These are phyloP conservation scores for Epichloe hybrida DNA, from an alignment of 2,329 filamentous ascomycete genomes.

Conservation along the genomic window DNA sequence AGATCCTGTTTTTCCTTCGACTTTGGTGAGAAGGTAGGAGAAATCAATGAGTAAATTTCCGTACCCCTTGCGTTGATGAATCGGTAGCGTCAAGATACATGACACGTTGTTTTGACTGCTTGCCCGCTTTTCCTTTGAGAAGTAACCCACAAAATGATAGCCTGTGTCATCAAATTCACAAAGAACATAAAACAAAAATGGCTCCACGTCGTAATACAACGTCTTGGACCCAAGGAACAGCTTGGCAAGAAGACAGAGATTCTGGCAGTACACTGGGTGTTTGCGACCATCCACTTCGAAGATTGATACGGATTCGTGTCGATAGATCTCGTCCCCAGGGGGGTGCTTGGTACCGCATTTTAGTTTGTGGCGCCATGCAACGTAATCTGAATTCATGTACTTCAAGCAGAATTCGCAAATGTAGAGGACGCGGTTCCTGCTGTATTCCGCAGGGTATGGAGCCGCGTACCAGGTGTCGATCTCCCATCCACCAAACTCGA, in stretches of 20 bases:
- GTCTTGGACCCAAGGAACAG: conserved; percentile 98
- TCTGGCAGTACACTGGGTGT: conserved; percentile 97
- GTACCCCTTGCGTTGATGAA: conserved; percentile 94
- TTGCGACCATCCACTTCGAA: conserved; percentile 97
- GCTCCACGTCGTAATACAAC: conserved; percentile 94
- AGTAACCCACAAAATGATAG: conserved; percentile 97
- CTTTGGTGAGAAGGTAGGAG: conserved; percentile 86
- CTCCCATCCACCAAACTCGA: conserved; percentile 94
- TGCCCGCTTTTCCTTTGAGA: conserved; percentile 93
- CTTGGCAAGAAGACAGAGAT: conserved; percentile 89
- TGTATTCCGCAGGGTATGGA: conserved; percentile 97
- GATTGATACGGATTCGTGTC: conserved; percentile 78
- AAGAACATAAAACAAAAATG: conserved; percentile 94
- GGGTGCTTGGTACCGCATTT: conserved; percentile 96
- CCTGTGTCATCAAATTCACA: conserved; percentile 85
- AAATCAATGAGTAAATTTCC: conserved; percentile 96
- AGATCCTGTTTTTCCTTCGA: conserved; percentile 80
- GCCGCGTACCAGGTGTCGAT: conserved; percentile 99
- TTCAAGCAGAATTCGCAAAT: conserved; percentile 99
- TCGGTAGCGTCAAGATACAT: conserved; percentile 89
- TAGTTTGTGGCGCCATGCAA: conserved; percentile 92
- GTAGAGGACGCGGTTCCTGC: conserved; percentile 88
- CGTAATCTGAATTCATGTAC: conserved; percentile 98
- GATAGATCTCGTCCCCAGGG: conserved; percentile 94
- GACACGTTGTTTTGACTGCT: conserved; percentile 96